A percentile compares a stretch with the other conserved stretches of the same genome.
Evolutionary conservation across 1,139 yeast species (phyloP).

Genomic region (Hyphopichia pseudoburtonii): DNA sequence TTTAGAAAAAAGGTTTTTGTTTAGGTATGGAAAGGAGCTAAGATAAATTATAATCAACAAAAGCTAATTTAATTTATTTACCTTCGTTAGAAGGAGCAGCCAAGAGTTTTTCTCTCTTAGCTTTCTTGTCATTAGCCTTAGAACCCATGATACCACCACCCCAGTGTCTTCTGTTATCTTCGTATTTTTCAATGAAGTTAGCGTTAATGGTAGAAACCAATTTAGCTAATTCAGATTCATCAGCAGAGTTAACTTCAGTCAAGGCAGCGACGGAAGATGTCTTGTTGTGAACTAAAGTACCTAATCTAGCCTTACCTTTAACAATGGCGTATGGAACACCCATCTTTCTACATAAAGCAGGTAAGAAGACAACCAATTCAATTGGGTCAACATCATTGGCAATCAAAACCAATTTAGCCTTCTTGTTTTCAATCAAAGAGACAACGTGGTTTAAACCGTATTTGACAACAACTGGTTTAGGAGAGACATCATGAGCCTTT

Average conservation of each 20-base stretch:
- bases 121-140: constrained; percentile 71
- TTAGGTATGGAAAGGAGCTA: constrained; percentile 9
- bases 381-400: constrained; percentile 96
- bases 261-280: constrained; percentile 90
- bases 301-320: constrained; percentile 95
- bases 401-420: constrained; percentile 86
- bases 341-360: constrained; percentile 94
- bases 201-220: constrained; percentile 83
- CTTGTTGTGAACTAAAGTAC: constrained; percentile 90
- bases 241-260: constrained; percentile 85
- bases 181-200: constrained; percentile 84
- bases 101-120: constrained; percentile 36
- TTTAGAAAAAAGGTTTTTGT: no score
- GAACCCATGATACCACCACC: constrained; percentile 95
- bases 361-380: constrained; percentile 87
- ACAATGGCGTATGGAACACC: constrained; percentile 95
- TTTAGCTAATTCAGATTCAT: constrained; percentile 84
- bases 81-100: constrained; percentile 15
- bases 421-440: constrained; percentile 88
- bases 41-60: background rate
- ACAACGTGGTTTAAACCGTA: constrained; percentile 96
- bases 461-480: constrained; percentile 89
- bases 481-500: constrained; percentile 86
- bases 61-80: constrained; percentile 4
- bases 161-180: constrained; percentile 91